These are phyloP conservation scores for Melocanna baccifera DNA, from an alignment of 176 grass and related monocot species.

Conservation along the genomic window DNA sequence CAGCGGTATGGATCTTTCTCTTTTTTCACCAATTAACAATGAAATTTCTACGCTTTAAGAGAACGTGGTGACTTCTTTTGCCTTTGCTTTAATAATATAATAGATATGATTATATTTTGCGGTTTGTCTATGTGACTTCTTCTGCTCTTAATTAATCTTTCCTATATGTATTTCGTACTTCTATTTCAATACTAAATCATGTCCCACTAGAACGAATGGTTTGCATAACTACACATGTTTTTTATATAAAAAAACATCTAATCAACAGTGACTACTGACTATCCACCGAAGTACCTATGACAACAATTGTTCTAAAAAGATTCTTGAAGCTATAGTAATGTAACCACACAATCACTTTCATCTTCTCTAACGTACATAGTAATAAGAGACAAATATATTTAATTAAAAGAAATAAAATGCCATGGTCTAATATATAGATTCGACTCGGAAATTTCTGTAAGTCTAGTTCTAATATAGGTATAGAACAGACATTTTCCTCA, in stretches of 20 bases:
- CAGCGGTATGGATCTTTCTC: no score
- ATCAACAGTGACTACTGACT: neutral
- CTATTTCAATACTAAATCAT: neutral
- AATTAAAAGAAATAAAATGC: neutral
- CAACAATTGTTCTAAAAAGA: neutral
- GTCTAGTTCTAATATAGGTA: neutral
- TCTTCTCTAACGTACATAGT: neutral
- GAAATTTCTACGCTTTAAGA: no score
- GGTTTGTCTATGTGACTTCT: neutral
- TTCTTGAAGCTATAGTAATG: neutral
- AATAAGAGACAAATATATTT: neutral
- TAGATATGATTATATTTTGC: neutral
- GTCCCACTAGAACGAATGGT: neutral
- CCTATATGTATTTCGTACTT: neutral
- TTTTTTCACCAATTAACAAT: no score
- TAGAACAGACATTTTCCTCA: conserved; percentile 3
- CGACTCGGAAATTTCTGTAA: neutral
- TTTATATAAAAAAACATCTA: neutral
- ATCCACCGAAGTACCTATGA: neutral
- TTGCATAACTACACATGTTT: neutral
- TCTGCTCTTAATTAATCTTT: neutral
- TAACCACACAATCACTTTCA: neutral
- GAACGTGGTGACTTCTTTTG: no score
- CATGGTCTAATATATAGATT: neutral
- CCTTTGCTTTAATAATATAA: no score